Evolutionary conservation across 176 grass and related monocot genomes (phyloP).

Genomic region (Ensete glaucum): DNA sequence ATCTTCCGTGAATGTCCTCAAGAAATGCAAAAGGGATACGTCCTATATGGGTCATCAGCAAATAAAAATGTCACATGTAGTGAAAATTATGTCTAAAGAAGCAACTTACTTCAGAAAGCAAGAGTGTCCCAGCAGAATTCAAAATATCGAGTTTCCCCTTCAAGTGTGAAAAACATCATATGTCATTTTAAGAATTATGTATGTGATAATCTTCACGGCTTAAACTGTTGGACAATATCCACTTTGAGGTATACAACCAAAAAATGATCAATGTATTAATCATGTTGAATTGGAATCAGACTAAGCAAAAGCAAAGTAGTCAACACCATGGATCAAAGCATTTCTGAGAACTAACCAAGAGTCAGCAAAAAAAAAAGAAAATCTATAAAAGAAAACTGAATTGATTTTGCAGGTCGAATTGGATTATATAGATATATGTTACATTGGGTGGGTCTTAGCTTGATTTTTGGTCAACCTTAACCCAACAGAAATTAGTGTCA

Average conservation of each 20-base stretch:
- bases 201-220: neutral
- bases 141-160: neutral
- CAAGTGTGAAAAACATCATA: neutral
- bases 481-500: too few relatives aligned
- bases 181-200: too few relatives aligned
- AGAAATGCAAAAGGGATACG: slow-evolving; percentile 90
- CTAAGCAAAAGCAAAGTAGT: too few relatives aligned
- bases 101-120: neutral
- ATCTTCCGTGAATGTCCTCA: slow-evolving; percentile 90
- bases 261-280: neutral
- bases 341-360: too few relatives aligned
- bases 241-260: neutral
- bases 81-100: neutral
- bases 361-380: too few relatives aligned
- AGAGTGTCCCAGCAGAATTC: neutral
- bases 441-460: too few relatives aligned
- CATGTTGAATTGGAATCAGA: too few relatives aligned
- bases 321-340: too few relatives aligned
- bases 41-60: slow-evolving; percentile 26
- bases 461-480: too few relatives aligned
- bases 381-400: too few relatives aligned
- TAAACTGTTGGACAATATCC: neutral
- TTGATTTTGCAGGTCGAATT: too few relatives aligned
- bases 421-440: too few relatives aligned
- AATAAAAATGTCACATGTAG: neutral